Conservation (phyloP, 139 green algal species). For the Parachlorella kessleri region DNA sequence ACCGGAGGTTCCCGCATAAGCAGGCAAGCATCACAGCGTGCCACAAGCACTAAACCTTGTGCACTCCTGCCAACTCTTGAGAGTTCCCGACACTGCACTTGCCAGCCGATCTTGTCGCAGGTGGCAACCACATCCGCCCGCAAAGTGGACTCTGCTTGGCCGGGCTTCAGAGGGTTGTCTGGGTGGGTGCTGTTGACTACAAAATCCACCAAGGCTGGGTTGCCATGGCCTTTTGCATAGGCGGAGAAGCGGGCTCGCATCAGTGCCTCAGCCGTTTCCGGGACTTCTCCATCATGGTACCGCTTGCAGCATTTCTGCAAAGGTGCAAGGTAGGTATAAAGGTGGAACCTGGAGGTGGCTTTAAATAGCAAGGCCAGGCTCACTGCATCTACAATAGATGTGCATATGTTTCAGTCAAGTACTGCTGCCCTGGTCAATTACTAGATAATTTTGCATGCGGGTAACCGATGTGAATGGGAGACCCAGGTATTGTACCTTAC, state of each 20-base stretch:
- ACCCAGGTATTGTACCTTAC: too few species aligned
- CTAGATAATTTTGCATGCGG: background rate
- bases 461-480: too few species aligned
- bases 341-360: too few species aligned
- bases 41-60: too few species aligned
- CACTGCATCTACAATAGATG: background rate
- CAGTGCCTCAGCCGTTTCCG: constrained; percentile 34
- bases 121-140: constrained; percentile 36
- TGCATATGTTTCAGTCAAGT: background rate
- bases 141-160: constrained; percentile 12
- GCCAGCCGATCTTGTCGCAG: constrained; percentile 37
- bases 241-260: constrained; percentile 40
- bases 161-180: constrained; percentile 29
- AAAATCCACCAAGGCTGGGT: constrained; percentile 38
- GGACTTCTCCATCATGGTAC: constrained; percentile 34
- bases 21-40: too few species aligned
- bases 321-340: too few species aligned
- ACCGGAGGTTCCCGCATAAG: too few species aligned
- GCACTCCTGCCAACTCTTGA: too few species aligned
- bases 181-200: constrained; percentile 50
- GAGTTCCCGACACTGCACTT: too few species aligned
- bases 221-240: constrained; percentile 47
- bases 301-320: constrained; percentile 39
- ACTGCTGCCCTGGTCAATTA: background rate
- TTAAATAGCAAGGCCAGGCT: background rate